Percentiles rank a stretch among this genome's conserved stretches.
Evolutionary conservation across 345 rosid genomes (phyloP).

Genomic region (Pistacia vera): DNA sequence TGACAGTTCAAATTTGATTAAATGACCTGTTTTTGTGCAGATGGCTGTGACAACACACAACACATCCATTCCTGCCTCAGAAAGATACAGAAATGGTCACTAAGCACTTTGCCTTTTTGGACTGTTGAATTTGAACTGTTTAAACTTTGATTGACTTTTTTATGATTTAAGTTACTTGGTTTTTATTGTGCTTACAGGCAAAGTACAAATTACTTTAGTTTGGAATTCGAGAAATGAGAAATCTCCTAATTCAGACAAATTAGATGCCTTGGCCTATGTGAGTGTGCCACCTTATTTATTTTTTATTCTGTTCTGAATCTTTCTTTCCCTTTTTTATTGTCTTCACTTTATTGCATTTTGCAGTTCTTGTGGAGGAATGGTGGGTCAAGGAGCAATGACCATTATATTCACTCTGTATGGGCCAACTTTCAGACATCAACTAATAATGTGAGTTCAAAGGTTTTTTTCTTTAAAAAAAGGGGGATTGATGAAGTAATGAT

Average conservation of each 20-base stretch:
- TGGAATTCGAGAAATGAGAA: slow-evolving; percentile 96
- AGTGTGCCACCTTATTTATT: slow-evolving; percentile 22
- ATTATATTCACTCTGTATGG: slow-evolving; percentile 87
- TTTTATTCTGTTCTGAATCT: background rate
- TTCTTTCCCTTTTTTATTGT: background rate
- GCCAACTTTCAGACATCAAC: slow-evolving; percentile 97
- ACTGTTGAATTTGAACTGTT: slow-evolving; percentile 10
- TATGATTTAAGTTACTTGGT: slow-evolving; percentile 19
- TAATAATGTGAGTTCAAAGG: slow-evolving; percentile 68
- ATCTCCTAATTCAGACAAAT: slow-evolving; percentile 59
- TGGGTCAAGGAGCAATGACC: slow-evolving; percentile 61
- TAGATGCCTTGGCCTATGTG: slow-evolving; percentile 78
- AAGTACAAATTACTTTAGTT: slow-evolving; percentile 82
- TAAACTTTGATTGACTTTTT: background rate
- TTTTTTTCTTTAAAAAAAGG: background rate
- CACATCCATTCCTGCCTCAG: slow-evolving; percentile 72
- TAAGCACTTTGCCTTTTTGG: slow-evolving; percentile 17
- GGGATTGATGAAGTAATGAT: background rate
- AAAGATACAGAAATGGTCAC: slow-evolving; percentile 84
- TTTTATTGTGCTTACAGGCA: slow-evolving; percentile 48
- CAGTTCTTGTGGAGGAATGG: slow-evolving; percentile 93
- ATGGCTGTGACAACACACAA: slow-evolving; percentile 92
- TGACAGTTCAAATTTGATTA: slow-evolving; percentile 14
- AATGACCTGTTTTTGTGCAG: slow-evolving; percentile 42
- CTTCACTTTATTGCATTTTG: slow-evolving; percentile 21